Percentiles rank a stretch among this genome's conserved stretches.
Evolutionary conservation across 768 basidiomycete species (phyloP).

Genomic region (Rhodosporidiobolus odoratus): DNA sequence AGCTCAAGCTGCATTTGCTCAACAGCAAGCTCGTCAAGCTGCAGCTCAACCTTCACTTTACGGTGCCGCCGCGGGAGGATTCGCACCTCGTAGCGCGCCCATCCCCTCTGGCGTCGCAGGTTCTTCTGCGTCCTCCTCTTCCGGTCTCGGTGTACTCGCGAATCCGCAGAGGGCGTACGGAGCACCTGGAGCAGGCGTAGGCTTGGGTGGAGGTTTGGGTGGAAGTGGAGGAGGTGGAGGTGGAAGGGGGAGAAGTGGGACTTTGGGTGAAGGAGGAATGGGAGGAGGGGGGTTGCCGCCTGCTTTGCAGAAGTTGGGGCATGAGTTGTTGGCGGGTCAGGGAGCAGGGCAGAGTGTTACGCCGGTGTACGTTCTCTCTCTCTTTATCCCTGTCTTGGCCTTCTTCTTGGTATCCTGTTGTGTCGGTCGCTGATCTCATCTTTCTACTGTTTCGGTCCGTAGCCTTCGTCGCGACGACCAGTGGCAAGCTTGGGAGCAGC

Average conservation of each 20-base stretch:
- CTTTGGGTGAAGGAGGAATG: conserved; percentile 83
- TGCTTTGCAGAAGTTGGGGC: conserved; percentile 54
- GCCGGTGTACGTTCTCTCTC: conserved; percentile 56
- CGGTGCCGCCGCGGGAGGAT: conserved; percentile 19
- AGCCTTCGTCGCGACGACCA: conserved; percentile 18
- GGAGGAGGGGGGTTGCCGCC: conserved; percentile 65
- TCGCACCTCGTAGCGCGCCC: neutral
- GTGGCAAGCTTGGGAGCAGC: conserved; percentile 54
- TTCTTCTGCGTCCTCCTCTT: neutral
- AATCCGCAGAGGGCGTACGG: conserved; percentile 46
- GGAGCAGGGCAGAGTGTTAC: conserved; percentile 61
- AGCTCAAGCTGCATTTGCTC: conserved; percentile 22
- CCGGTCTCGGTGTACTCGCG: conserved; percentile 4
- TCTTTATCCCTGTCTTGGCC: conserved; percentile 26
- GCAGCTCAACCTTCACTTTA: conserved; percentile 33
- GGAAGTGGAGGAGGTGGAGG: too few species aligned
- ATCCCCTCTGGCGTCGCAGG: neutral
- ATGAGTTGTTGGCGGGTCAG: conserved; percentile 61
- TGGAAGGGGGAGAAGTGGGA: conserved; percentile 70
- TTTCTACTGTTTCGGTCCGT: neutral
- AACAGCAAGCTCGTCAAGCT: conserved; percentile 30
- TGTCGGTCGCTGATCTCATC: neutral
- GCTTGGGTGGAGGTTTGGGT: too few species aligned
- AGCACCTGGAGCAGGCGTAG: conserved; percentile 36
- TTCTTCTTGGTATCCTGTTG: too few species aligned